Base-by-base conservation (phyloP, 2,329 filamentous ascomycete species). In the Conoideocrella luteorostrata region DNA sequence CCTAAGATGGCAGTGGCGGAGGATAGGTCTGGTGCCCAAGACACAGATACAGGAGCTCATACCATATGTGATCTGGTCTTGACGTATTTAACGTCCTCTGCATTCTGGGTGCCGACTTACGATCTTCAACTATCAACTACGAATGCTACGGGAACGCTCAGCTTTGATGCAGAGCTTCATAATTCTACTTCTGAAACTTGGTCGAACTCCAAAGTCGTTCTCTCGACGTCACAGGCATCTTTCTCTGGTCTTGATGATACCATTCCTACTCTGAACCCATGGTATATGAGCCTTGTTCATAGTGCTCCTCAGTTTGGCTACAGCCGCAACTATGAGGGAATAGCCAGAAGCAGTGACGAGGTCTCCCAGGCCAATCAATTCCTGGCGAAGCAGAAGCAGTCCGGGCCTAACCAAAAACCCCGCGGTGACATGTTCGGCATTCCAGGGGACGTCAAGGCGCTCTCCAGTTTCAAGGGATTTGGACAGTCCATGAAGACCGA, bases 161-260 rank as follows among this genome's bases (percentile, higher is more conserved):
- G 72, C 52, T 85, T 84, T 56, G 76, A 82, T 43, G 80, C 80
- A 2, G 71, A 75, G 50, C 72, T 84, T 41, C 72, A 69, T 45
- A 85, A 85, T 60, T 65, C 65, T 40, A 82, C 78, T 0, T 78
- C 75, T 0, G 81, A 85, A 62, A 77, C 72, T 1, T 85, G 81
- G 81, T 66, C 65, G 23, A 72, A 77, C 59, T 75, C 77, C 57
- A 76, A 73, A 48, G 62, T 85, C 29, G 72, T 71, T 0, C 70
- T 85, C 5, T 84, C 80, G 3, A 84, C 78, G 0, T 82, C 78
- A 0, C 77, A 83, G 52, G 74, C 79, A 4, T 70, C 70, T 5
- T 80, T 77, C 42, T 69, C 74, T 2, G 72, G 73, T 2, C 62
- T 82, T 2, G 68, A 74, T 20, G 75, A 82, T 46, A 60, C 61